A percentile compares a stretch with the other conserved stretches of the same genome.
Evolutionary conservation across 2,329 filamentous ascomycete species (phyloP).

Genomic region (Thelonectria discophora): DNA sequence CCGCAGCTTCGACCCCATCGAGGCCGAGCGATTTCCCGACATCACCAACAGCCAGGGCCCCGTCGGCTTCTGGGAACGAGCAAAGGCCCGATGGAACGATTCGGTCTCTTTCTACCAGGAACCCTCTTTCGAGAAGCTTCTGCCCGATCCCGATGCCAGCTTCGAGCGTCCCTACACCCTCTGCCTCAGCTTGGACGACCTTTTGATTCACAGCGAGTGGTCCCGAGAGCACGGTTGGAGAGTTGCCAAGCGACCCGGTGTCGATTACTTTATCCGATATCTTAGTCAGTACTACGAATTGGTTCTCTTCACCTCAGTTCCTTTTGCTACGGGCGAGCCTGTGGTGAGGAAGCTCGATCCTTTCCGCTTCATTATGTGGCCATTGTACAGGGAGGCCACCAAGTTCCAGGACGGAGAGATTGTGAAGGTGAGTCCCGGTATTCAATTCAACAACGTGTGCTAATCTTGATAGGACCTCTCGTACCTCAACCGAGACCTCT

Average conservation of each 20-base stretch:
- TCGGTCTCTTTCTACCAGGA: conserved; percentile 94
- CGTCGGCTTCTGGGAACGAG: conserved; percentile 81
- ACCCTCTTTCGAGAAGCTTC: conserved; percentile 90
- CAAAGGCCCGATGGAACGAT: conserved; percentile 76
- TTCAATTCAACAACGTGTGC: not conserved
- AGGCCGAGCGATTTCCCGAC: conserved; percentile 73
- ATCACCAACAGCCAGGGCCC: conserved; percentile 83
- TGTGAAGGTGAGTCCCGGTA: conserved; percentile 76
- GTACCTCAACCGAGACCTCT: conserved; percentile 94
- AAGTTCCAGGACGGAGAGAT: conserved; percentile 96
- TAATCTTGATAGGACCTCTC: conserved; percentile 77
- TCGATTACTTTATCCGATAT: conserved; percentile 97
- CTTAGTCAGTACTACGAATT: conserved; percentile 98
- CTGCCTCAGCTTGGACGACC: conserved; percentile 90
- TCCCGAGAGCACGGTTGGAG: conserved; percentile 93
- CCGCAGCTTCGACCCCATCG: conserved; percentile 87
- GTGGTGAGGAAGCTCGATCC: conserved; percentile 94
- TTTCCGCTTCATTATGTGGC: conserved; percentile 94
- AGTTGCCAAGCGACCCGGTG: conserved; percentile 90
- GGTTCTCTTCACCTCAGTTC: conserved; percentile 92
- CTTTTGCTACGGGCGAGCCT: conserved; percentile 84
- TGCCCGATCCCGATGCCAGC: conserved; percentile 82
- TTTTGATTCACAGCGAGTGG: conserved; percentile 96
- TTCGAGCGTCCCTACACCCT: conserved; percentile 91
- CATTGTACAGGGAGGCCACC: conserved; percentile 94